phyloP scores from a whole-genome alignment of 148 eudicot genomes.

The Tetragonia tetragonoides region DNA sequence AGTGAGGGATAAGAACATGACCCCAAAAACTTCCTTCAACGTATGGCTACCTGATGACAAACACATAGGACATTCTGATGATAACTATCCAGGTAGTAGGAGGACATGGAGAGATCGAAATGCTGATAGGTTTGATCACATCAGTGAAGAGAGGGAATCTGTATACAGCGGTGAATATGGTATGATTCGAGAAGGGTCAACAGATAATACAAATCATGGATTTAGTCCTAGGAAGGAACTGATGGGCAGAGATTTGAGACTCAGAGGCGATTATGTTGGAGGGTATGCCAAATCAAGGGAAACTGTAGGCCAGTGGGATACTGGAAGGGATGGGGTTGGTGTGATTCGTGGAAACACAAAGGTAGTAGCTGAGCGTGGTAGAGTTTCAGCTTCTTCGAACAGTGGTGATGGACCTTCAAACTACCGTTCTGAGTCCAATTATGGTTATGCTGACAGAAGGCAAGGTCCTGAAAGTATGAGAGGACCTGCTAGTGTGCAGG shows the following conservation, averaged over 20 bases:
- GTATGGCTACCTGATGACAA: conserved; percentile 22
- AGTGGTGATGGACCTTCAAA: conserved; percentile 49
- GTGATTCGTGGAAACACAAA: conserved; percentile 16
- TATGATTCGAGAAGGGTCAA: conserved; percentile 23
- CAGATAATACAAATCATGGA: conserved; percentile 18
- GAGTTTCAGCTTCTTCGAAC: conserved; percentile 34
- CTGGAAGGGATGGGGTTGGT: conserved; percentile 25
- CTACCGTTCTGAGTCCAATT: conserved; percentile 26
- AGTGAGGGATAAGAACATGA: conserved; percentile 10
- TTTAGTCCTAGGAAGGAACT: conserved; percentile 22
- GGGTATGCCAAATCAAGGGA: conserved; percentile 39
- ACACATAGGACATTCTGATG: conserved; percentile 15
- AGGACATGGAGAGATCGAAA: conserved; percentile 28
- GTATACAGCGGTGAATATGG: conserved; percentile 27
- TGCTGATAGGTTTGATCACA: conserved; percentile 29
- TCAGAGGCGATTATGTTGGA: conserved; percentile 26
- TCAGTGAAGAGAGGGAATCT: conserved; percentile 25
- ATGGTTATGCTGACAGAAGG: conserved; percentile 40
- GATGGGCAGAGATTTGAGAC: conserved; percentile 31
- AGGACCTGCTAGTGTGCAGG: conserved; percentile 41
- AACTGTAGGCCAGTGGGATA: conserved; percentile 21
- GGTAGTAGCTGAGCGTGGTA: conserved; percentile 19
- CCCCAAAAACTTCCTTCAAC: conserved; percentile 27
- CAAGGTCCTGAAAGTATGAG: conserved; percentile 30
- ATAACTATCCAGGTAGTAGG: conserved; percentile 1